Conservation (phyloP, 441 rosid genomes). For the Populus trichocarpa region DNA sequence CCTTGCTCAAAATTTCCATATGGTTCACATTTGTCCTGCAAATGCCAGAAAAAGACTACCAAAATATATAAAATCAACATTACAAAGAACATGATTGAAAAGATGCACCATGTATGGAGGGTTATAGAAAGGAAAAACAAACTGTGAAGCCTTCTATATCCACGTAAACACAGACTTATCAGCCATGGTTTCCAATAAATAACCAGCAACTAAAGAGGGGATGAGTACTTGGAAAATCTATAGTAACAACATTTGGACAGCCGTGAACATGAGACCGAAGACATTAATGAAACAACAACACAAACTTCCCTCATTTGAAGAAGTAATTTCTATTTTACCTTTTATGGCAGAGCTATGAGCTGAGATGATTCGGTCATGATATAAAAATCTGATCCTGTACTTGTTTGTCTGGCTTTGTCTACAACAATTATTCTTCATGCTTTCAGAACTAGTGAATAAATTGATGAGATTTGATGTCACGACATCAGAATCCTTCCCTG, state of each 20-base stretch:
- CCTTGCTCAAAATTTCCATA: not conserved
- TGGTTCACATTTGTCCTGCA: not conserved
- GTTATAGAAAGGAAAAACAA: not conserved
- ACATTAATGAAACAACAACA: not conserved
- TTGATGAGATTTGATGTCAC: constrained; percentile 16
- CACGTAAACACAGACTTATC: not conserved
- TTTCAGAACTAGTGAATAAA: constrained; percentile 24
- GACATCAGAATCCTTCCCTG: constrained; percentile 18
- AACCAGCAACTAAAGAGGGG: not conserved
- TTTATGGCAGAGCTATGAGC: constrained; percentile 92
- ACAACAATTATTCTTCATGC: constrained; percentile 8
- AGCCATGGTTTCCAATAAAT: not conserved
- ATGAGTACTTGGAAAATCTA: not conserved
- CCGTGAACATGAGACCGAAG: not conserved
- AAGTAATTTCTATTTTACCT: constrained; percentile 42
- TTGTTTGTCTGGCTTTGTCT: constrained; percentile 32
- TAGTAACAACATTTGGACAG: not conserved
- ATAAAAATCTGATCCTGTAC: constrained; percentile 40
- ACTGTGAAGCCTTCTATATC: not conserved
- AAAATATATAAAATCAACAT: not conserved
- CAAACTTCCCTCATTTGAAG: not conserved
- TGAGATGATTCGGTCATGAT: constrained; percentile 46
- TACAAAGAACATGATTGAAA: not conserved
- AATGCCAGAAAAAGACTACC: not conserved
- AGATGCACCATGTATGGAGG: not conserved